Evolutionary conservation across 805 yeast species (phyloP), one percentile per base, ranked within the genome.

Genomic region (Phaffomyces opuntiae): DNA sequence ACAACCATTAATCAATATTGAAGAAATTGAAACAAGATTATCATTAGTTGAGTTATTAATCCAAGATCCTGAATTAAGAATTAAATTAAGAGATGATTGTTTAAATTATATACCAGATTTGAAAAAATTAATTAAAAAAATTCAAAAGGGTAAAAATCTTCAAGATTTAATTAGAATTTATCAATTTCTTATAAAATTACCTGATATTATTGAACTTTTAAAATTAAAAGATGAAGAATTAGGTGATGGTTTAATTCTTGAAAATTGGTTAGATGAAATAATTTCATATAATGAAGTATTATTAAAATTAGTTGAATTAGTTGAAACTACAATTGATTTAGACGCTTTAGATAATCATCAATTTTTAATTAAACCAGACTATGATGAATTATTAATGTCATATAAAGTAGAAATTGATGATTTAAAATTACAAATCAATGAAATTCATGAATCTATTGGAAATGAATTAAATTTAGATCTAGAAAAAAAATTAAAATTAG

Each of bases 131-230:
- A 68, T 83, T 24, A 86, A 87, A 60, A 87, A 84, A 61, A 70
- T 91, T 35, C 65, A 64, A 35, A 67, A 70, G 7, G 39, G 47
- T 2, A 67, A 66, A 5, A 77, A 77, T 46, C 70, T 93, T 48
- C 97, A 90, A 58, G 97, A 93, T 59, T 91, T 93, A 16, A 83
- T 93, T 24, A 75, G 96, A 54, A 72, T 91, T 36, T 93, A 91
- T 60, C 96, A 90, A 63, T 74, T 91, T 49, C 77, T 83, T 13
- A 63, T 78, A 32, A 74, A 77, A 43, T 62, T 93, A 12, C 96
- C 96, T 2, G 86, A 80, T 25, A 69, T 88, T 32, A 61, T 80
- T 21, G 73, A 75, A 3, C 67, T 76, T 43, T 63, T 90, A 43
- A 68, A 67, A 19, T 59, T 65, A 26, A 70, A 77, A 13, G 50